Conservation (phyloP, 805 yeast genomes). For the Saturnispora galanensis region DNA sequence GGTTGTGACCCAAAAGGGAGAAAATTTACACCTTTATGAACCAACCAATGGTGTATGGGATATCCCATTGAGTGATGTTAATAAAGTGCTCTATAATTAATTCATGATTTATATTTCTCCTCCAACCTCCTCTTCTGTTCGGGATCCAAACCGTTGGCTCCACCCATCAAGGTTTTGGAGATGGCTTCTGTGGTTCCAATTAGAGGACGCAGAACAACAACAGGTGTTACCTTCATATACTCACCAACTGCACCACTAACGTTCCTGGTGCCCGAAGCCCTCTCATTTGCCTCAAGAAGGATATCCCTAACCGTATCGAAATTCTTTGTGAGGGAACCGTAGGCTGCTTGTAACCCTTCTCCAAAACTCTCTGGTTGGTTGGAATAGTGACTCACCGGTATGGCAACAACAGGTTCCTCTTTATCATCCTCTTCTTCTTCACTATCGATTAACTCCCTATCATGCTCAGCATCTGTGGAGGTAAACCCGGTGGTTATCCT, state of each 20-base stretch:
- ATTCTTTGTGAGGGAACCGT: conserved; percentile 59
- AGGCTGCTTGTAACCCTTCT: conserved; percentile 72
- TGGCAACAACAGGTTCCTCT: conserved; percentile 16
- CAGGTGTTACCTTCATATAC: conserved; percentile 68
- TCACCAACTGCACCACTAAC: conserved; percentile 60
- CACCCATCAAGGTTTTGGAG: conserved; percentile 72
- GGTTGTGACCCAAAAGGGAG: conserved; percentile 17
- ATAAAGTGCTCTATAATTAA: conserved; percentile 44
- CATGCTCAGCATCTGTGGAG: conserved; percentile 14
- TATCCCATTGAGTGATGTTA: conserved; percentile 62
- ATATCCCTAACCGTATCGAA: conserved; percentile 56
- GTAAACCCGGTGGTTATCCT: conserved; percentile 9
- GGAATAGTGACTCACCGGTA: conserved; percentile 62
- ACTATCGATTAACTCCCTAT: conserved; percentile 23
- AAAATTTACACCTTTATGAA: conserved; percentile 35
- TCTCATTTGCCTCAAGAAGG: conserved; percentile 47
- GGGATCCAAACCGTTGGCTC: conserved; percentile 72
- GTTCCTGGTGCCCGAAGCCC: conserved; percentile 53
- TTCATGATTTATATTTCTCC: conserved; percentile 46
- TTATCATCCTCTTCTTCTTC: conserved; percentile 22
- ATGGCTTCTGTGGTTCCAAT: conserved; percentile 91
- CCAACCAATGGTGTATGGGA: conserved; percentile 85
- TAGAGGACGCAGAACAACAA: conserved; percentile 70
- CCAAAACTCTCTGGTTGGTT: conserved; percentile 67
- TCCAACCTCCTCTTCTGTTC: conserved; percentile 44